A percentile compares a stretch with the other conserved stretches of the same genome.
Evolutionary conservation across 441 rosid genomes (phyloP).

Genomic region (Omphalea diandra): DNA sequence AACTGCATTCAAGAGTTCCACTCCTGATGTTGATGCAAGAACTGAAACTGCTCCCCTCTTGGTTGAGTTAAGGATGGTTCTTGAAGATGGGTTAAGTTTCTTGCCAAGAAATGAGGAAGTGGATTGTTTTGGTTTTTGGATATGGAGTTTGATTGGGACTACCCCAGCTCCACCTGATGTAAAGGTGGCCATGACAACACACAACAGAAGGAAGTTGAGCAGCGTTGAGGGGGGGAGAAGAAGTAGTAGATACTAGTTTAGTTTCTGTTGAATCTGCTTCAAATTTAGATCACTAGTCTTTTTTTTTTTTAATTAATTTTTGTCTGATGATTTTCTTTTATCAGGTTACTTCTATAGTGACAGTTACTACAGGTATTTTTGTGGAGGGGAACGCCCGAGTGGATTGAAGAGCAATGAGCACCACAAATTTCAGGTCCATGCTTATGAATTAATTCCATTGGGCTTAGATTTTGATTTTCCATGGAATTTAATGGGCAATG

Average conservation of each 20-base stretch:
- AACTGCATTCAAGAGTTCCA: conserved; percentile 54
- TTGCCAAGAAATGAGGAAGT: conserved; percentile 62
- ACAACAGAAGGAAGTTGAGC: conserved; percentile 10
- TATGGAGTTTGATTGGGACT: conserved; percentile 39
- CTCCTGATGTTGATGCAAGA: conserved; percentile 43
- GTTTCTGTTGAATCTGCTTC: conserved; percentile 19
- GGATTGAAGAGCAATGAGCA: conserved; percentile 27
- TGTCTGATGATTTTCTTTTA: conserved; percentile 10
- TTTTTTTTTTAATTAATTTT: no score
- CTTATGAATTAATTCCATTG: neutral
- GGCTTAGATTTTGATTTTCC: neutral
- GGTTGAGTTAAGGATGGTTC: conserved; percentile 30
- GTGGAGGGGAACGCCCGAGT: conserved; percentile 26
- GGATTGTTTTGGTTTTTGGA: conserved; percentile 25
- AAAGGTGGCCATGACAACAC: conserved; percentile 50
- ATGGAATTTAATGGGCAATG: no score
- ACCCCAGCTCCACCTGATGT: conserved; percentile 53
- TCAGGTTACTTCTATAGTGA: conserved; percentile 11
- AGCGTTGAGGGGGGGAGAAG: neutral
- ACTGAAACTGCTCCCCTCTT: conserved; percentile 28
- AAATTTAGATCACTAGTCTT: conserved; percentile 31
- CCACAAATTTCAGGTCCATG: conserved; percentile 29
- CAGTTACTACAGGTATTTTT: conserved; percentile 47
- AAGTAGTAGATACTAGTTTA: conserved; percentile 9
- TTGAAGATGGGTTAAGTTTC: conserved; percentile 39